Percentiles rank a stretch among this genome's conserved stretches.
phyloP scores from a whole-genome alignment of 2,329 filamentous ascomycete genomes.

The Aureobasidium pullulans region DNA sequence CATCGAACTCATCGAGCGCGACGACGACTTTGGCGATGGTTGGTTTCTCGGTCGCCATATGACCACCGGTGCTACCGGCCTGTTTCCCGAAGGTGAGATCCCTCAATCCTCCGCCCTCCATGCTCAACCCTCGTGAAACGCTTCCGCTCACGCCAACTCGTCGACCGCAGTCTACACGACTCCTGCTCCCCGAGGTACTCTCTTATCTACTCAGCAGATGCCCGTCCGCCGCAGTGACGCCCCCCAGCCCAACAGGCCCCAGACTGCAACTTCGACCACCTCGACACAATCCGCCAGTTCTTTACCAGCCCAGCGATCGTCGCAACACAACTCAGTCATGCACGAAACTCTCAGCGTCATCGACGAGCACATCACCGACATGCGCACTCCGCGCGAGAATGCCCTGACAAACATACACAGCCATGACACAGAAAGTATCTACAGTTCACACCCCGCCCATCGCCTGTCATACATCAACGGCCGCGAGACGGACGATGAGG shows the following conservation, averaged over 20 bases:
- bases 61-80: slow-evolving; percentile 63
- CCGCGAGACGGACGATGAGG: slow-evolving; percentile 91
- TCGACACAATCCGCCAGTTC: not conserved
- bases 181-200: slow-evolving; percentile 29
- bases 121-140: not conserved
- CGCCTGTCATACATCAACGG: slow-evolving; percentile 87
- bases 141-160: slow-evolving; percentile 12
- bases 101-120: not conserved
- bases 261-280: slow-evolving; percentile 1
- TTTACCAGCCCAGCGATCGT: slow-evolving; percentile 5
- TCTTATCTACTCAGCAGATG: slow-evolving; percentile 15
- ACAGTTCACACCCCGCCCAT: slow-evolving; percentile 57
- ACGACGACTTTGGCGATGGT: slow-evolving; percentile 83
- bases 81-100: slow-evolving; percentile 71
- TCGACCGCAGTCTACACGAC: slow-evolving; percentile 30
- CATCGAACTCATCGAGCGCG: slow-evolving; percentile 74
- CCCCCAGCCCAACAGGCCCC: not conserved
- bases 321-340: slow-evolving; percentile 63
- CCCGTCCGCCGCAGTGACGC: not conserved
- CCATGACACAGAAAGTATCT: slow-evolving; percentile 82
- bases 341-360: slow-evolving; percentile 94
- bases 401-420: slow-evolving; percentile 41
- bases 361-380: slow-evolving; percentile 90
- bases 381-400: slow-evolving; percentile 56
- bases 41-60: slow-evolving; percentile 75